phyloP scores from a whole-genome alignment of 441 rosid species.

The Breynia disticha region DNA sequence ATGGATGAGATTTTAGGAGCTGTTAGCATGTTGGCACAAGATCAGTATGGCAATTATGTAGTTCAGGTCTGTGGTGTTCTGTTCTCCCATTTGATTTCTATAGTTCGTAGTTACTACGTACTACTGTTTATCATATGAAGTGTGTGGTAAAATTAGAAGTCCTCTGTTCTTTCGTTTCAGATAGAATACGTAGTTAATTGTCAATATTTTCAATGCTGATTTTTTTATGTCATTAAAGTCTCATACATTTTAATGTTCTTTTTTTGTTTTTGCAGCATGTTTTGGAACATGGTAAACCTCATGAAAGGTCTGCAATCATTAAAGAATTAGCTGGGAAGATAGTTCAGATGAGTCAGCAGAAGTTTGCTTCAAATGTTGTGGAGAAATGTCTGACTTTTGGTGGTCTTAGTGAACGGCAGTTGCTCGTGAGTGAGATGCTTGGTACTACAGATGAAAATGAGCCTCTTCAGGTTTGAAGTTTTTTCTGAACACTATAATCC shows the following conservation, averaged over 20 bases:
- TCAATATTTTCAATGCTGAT: no score
- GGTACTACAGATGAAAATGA: conserved; percentile 83
- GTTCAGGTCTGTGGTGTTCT: conserved; percentile 66
- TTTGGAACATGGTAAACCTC: conserved; percentile 76
- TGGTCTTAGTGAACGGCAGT: conserved; percentile 53
- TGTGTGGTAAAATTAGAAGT: no score
- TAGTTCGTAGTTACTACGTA: neutral
- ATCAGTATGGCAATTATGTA: conserved; percentile 90
- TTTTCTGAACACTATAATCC: neutral
- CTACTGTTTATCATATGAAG: no score
- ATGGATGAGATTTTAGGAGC: conserved; percentile 77
- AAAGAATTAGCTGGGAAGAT: conserved; percentile 80
- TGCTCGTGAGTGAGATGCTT: conserved; percentile 81
- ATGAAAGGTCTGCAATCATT: conserved; percentile 69
- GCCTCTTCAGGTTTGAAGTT: conserved; percentile 68
- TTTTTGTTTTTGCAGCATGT: conserved; percentile 46
- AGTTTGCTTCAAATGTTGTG: conserved; percentile 84
- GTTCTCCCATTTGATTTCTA: conserved; percentile 3
- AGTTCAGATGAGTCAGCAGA: conserved; percentile 92
- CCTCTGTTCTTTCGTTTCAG: no score
- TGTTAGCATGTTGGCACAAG: conserved; percentile 77
- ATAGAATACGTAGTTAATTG: no score
- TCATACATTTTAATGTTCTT: no score
- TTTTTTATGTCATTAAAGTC: no score
- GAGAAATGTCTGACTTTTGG: conserved; percentile 89